Conservation (phyloP, 2,329 filamentous ascomycete species). For the Cercospora berteroae region DNA sequence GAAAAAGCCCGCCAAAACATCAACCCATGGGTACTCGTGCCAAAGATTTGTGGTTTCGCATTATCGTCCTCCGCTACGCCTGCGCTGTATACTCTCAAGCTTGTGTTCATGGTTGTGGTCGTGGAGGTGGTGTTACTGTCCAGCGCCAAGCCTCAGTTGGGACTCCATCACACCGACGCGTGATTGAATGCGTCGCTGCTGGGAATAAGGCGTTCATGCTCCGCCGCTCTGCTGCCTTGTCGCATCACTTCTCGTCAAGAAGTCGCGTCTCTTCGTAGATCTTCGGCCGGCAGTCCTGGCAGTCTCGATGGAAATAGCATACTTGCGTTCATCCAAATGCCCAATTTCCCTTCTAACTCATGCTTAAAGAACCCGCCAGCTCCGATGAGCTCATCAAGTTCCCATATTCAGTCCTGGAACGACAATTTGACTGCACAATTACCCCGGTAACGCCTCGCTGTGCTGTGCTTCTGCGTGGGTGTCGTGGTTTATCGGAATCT, state of each 20-base stretch:
- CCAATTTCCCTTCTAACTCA: conserved; percentile 3
- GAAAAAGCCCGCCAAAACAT: conserved; percentile 1
- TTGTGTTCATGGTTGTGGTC: background rate
- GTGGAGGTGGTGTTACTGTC: background rate
- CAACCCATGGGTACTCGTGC: conserved; percentile 7
- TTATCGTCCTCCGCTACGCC: conserved; percentile 14
- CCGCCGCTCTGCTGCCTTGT: background rate
- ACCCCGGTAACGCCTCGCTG: conserved; percentile 16
- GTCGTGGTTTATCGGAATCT: conserved; percentile 63
- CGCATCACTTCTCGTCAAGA: background rate
- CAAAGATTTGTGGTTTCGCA: background rate
- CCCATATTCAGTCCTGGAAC: conserved; percentile 1
- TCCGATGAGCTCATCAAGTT: background rate
- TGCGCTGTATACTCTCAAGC: conserved; percentile 13
- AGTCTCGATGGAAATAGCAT: background rate
- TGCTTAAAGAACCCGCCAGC: background rate
- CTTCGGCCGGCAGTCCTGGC: background rate
- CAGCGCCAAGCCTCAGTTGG: conserved; percentile 10
- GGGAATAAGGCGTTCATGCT: background rate
- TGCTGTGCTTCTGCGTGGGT: conserved; percentile 6
- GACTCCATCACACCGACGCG: background rate
- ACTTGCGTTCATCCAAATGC: background rate
- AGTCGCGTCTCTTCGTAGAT: background rate
- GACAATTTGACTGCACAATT: conserved; percentile 11
- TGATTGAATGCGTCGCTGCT: background rate